phyloP scores from a whole-genome alignment of 768 basidiomycete species.

The Naganishia vishniacii region DNA sequence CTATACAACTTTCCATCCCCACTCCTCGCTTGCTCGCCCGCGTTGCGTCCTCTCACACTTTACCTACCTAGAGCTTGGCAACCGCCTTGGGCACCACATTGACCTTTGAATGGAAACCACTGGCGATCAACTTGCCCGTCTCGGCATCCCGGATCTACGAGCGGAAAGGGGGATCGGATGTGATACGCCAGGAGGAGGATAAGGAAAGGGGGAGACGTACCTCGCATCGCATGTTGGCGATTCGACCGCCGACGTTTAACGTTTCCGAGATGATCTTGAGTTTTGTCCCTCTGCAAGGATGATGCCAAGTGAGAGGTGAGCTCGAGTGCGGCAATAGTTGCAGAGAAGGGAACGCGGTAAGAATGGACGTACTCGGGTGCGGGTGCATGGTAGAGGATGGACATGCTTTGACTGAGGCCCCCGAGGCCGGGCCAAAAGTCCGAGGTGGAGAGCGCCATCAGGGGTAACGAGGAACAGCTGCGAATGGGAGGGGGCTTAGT shows the following conservation, averaged over 20 bases:
- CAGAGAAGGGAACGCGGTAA: not conserved
- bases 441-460: slow-evolving; percentile 23
- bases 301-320: not conserved
- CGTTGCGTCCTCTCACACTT: too few species aligned
- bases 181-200: not conserved
- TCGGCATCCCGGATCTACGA: slow-evolving; percentile 23
- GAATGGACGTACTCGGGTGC: slow-evolving; percentile 20
- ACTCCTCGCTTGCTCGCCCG: too few species aligned
- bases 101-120: slow-evolving; percentile 28
- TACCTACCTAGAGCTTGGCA: too few species aligned
- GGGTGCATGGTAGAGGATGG: slow-evolving; percentile 25
- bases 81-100: slow-evolving; percentile 12
- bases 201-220: slow-evolving; percentile 7
- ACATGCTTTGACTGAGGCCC: slow-evolving; percentile 22
- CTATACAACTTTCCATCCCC: too few species aligned
- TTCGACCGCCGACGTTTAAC: slow-evolving; percentile 23
- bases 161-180: not conserved
- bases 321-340: not conserved
- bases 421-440: slow-evolving; percentile 27
- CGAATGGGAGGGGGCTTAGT: not conserved
- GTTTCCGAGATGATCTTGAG: slow-evolving; percentile 25
- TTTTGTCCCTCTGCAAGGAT: slow-evolving; percentile 17
- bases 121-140: slow-evolving; percentile 23
- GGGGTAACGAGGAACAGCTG: slow-evolving; percentile 27
- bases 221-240: slow-evolving; percentile 31